A percentile compares a stretch with the other conserved stretches of the same genome.
phyloP scores from a whole-genome alignment of 352 stramenopile species.

The Ochromonadaceae sp. region DNA sequence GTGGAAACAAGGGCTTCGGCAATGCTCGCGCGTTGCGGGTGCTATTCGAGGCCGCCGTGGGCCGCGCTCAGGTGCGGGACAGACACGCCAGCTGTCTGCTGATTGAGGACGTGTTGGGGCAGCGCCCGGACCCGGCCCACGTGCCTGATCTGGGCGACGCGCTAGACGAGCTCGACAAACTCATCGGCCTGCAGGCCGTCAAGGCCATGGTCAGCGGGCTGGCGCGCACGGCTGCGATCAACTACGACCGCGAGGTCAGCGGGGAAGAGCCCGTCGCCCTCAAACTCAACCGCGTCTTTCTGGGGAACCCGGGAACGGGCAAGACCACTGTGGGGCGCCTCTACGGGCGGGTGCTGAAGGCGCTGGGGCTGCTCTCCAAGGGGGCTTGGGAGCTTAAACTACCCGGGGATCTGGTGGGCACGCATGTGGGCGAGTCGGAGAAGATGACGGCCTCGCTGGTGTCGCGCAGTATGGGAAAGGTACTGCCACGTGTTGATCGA shows the following conservation, averaged over 20 bases:
- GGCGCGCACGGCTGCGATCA: slow-evolving; percentile 46
- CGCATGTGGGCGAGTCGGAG: slow-evolving; percentile 47
- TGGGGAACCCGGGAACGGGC: slow-evolving; percentile 67
- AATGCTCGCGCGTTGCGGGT: slow-evolving; percentile 54
- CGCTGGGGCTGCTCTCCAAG: slow-evolving; percentile 64
- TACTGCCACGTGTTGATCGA: neutral
- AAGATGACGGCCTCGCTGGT: neutral
- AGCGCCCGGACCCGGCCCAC: slow-evolving; percentile 43
- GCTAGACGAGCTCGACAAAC: slow-evolving; percentile 39
- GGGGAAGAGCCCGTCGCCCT: slow-evolving; percentile 33
- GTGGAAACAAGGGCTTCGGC: slow-evolving; percentile 50
- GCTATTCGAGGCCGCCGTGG: slow-evolving; percentile 41
- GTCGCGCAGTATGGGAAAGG: neutral
- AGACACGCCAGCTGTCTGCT: no score
- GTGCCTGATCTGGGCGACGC: slow-evolving; percentile 6
- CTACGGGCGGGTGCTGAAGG: slow-evolving; percentile 60
- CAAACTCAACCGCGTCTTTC: slow-evolving; percentile 58
- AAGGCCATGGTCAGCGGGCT: slow-evolving; percentile 47
- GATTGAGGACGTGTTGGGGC: slow-evolving; percentile 40
- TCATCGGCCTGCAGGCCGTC: slow-evolving; percentile 49
- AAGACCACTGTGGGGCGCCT: slow-evolving; percentile 69
- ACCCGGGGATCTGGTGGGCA: slow-evolving; percentile 60
- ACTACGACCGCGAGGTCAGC: slow-evolving; percentile 52
- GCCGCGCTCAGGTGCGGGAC: neutral
- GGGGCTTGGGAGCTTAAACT: slow-evolving; percentile 66